A percentile compares a stretch with the other conserved stretches of the same genome.
Evolutionary conservation across 2,329 filamentous ascomycete genomes (phyloP).

Genomic region (Rhynchosporium secalis): DNA sequence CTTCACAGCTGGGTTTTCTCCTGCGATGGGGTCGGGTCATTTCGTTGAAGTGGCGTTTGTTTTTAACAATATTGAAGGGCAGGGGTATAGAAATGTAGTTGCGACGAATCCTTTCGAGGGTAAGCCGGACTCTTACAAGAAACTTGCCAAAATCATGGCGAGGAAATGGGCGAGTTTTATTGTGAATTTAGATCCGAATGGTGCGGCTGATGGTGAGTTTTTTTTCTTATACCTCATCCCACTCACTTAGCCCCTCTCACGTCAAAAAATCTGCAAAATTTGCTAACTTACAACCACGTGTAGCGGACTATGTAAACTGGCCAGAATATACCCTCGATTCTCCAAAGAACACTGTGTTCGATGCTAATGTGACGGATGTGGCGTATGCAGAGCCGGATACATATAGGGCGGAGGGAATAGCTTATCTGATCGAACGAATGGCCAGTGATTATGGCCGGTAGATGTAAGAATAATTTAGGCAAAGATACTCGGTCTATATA

Average conservation of each 20-base stretch:
- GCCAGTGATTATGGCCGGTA: slow-evolving; percentile 17
- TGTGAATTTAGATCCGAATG: slow-evolving; percentile 30
- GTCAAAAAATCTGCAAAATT: not conserved
- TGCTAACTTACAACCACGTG: not conserved
- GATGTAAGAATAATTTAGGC: not conserved
- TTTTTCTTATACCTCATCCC: not conserved
- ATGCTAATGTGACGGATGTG: slow-evolving; percentile 46
- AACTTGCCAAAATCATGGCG: slow-evolving; percentile 30
- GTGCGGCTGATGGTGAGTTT: slow-evolving; percentile 24
- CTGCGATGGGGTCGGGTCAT: slow-evolving; percentile 50
- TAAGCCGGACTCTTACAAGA: slow-evolving; percentile 20
- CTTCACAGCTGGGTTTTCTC: slow-evolving; percentile 46
- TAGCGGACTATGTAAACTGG: slow-evolving; percentile 41
- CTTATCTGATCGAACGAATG: slow-evolving; percentile 12
- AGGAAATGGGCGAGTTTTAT: slow-evolving; percentile 34
- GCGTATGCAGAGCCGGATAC: slow-evolving; percentile 47
- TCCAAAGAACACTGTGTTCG: slow-evolving; percentile 49
- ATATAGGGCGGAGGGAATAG: slow-evolving; percentile 44
- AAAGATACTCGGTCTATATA: too few species aligned
- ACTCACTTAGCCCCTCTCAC: not conserved
- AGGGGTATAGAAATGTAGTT: slow-evolving; percentile 28
- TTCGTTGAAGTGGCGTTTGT: slow-evolving; percentile 49
- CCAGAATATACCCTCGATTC: slow-evolving; percentile 45
- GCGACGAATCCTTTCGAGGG: slow-evolving; percentile 27
- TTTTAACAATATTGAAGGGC: slow-evolving; percentile 38